phyloP scores from a whole-genome alignment of 768 basidiomycete genomes.

The Tylopilus plumbeoviolaceoides region DNA sequence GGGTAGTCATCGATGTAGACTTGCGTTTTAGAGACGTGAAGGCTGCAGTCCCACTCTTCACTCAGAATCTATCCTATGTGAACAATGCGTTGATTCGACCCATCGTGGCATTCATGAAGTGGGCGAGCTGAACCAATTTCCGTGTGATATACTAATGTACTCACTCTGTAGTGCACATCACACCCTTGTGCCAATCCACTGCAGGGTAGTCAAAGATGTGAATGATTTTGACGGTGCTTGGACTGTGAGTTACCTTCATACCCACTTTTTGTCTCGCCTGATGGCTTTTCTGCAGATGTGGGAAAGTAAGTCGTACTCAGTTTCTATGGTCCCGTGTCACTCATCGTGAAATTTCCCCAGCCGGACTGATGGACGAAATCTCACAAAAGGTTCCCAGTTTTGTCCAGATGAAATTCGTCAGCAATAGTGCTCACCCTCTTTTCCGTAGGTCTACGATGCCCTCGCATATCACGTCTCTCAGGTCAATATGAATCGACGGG shows the following conservation, averaged over 20 bases:
- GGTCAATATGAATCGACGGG: constrained; percentile 81
- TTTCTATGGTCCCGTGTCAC: too few relatives aligned
- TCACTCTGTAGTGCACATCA: constrained; percentile 79
- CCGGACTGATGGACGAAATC: too few relatives aligned
- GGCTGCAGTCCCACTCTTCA: too few relatives aligned
- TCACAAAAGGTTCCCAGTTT: constrained; percentile 62
- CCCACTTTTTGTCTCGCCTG: background rate
- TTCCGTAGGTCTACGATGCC: constrained; percentile 76
- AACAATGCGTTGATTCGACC: constrained; percentile 92
- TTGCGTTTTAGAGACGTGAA: too few relatives aligned
- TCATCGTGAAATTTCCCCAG: too few relatives aligned
- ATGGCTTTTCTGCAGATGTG: constrained; percentile 8
- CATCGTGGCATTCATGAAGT: constrained; percentile 99
- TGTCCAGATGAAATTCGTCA: background rate
- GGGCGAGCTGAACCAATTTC: constrained; percentile 25
- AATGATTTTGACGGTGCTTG: too few relatives aligned
- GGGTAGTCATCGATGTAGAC: too few relatives aligned
- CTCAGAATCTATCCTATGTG: constrained; percentile 81
- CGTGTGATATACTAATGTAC: background rate
- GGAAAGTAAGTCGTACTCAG: too few relatives aligned
- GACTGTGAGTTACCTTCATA: constrained; percentile 53
- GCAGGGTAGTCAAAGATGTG: too few relatives aligned
- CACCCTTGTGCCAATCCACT: too few relatives aligned
- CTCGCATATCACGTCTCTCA: constrained; percentile 94
- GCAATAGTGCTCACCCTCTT: background rate